Evolutionary conservation across 371 early-diverging fungal genomes (phyloP).

Genomic region (Haplosporangium sp.): DNA sequence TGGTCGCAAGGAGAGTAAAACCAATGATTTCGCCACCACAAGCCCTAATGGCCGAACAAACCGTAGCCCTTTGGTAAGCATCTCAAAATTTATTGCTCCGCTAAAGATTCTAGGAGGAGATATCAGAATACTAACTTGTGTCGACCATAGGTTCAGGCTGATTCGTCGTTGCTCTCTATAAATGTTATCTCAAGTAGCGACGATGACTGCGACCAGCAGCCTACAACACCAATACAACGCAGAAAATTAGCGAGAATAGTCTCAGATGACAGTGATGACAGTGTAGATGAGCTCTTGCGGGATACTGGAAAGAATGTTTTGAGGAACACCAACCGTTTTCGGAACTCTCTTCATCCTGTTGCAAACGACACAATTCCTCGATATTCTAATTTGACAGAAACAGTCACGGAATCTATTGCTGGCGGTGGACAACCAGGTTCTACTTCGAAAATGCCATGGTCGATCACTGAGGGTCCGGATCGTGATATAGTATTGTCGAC

Average conservation of each 20-base stretch:
- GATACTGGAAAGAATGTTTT: constrained; percentile 13
- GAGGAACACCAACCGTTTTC: background rate
- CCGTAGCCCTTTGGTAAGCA: background rate
- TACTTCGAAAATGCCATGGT: constrained; percentile 40
- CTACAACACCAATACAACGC: background rate
- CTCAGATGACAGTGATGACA: constrained; percentile 24
- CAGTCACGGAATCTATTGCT: background rate
- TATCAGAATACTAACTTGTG: background rate
- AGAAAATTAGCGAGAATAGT: background rate
- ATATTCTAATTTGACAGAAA: background rate
- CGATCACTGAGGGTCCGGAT: constrained; percentile 34
- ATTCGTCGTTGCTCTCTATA: constrained; percentile 1
- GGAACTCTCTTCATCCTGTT: constrained; percentile 13
- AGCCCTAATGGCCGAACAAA: background rate
- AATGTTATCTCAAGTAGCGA: constrained; percentile 36
- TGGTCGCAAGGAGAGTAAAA: background rate
- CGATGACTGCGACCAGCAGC: constrained; percentile 7
- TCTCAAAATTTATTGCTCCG: background rate
- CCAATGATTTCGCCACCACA: background rate
- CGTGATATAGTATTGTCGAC: constrained; percentile 41
- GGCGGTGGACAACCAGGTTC: constrained; percentile 5
- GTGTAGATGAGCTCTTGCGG: constrained; percentile 29
- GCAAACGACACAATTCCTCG: constrained; percentile 35
- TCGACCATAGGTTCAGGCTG: background rate
- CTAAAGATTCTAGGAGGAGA: background rate